phyloP scores from a whole-genome alignment of 306 rosid genomes.

The Castanea mollissima region DNA sequence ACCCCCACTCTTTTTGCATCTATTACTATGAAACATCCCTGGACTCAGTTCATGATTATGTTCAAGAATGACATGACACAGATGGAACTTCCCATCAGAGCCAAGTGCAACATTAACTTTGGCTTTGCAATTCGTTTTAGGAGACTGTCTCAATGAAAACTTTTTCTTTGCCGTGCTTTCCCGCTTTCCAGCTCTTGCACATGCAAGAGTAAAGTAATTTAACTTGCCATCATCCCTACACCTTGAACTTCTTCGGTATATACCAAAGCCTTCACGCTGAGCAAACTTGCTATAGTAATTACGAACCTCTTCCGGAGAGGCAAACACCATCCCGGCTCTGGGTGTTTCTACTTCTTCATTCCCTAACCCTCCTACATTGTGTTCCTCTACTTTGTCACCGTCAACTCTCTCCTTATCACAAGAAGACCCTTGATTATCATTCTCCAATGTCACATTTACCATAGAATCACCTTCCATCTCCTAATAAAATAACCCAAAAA shows the following conservation, averaged over 20 bases:
- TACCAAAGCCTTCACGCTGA: conserved; percentile 13
- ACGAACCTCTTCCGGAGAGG: conserved; percentile 18
- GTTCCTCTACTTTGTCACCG: neutral
- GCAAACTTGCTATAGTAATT: conserved; percentile 13
- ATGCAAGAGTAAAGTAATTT: conserved; percentile 21
- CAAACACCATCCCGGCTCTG: conserved; percentile 9
- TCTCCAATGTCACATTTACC: neutral
- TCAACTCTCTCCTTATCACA: neutral
- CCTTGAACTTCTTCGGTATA: conserved; percentile 24
- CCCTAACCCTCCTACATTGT: neutral
- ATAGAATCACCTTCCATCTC: neutral
- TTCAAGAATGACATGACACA: too few relatives aligned
- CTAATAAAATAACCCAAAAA: neutral
- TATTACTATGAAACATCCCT: neutral
- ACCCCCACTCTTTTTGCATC: conserved; percentile 18
- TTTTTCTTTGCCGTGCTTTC: neutral
- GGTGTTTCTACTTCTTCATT: conserved; percentile 6
- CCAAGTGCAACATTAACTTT: conserved; percentile 18
- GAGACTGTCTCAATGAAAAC: conserved; percentile 12
- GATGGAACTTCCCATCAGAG: neutral
- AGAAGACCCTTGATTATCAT: neutral
- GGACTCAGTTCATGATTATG: too few relatives aligned
- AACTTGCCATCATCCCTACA: conserved; percentile 18
- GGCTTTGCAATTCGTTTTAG: conserved; percentile 17
- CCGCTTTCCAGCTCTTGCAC: conserved; percentile 18